Evolutionary conservation across 768 basidiomycete species (phyloP).

Genomic region (Rhizopogon sp.): DNA sequence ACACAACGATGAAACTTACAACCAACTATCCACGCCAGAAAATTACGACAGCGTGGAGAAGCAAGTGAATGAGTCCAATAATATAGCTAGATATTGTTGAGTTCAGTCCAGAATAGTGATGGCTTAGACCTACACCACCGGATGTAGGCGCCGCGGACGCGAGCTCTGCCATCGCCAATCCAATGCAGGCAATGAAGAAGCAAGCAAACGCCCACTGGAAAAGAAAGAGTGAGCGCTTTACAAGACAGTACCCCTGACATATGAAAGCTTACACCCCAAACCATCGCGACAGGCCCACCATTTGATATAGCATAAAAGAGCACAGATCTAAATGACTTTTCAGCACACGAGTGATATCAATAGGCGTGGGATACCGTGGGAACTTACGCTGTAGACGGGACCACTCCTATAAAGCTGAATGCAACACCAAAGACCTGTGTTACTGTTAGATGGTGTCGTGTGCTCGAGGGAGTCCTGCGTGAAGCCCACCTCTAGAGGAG

Average conservation of each 20-base stretch:
- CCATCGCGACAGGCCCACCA: constrained; percentile 5
- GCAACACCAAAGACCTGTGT: constrained; percentile 21
- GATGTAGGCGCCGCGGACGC: constrained; percentile 73
- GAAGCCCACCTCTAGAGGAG: constrained; percentile 3
- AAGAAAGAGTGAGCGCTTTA: neutral
- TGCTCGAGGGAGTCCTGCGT: neutral
- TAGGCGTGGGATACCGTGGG: neutral
- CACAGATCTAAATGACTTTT: neutral
- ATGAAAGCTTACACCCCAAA: constrained; percentile 8
- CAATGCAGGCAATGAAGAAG: constrained; percentile 56
- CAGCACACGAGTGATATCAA: neutral
- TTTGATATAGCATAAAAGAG: constrained; percentile 5
- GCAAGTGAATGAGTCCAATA: constrained; percentile 48
- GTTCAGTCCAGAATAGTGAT: neutral
- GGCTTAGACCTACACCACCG: constrained; percentile 44
- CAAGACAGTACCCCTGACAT: neutral
- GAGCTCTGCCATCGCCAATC: constrained; percentile 64
- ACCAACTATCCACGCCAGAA: constrained; percentile 51
- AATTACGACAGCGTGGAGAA: constrained; percentile 36
- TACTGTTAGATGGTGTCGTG: neutral
- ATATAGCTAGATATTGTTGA: constrained; percentile 29
- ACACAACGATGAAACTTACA: constrained; percentile 27
- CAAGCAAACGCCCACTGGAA: constrained; percentile 61
- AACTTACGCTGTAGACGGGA: constrained; percentile 16
- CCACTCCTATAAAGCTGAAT: constrained; percentile 24